These are phyloP conservation scores for Arthrobotrys sinensis DNA, from an alignment of 2,329 filamentous ascomycete species.

Conservation along the genomic window DNA sequence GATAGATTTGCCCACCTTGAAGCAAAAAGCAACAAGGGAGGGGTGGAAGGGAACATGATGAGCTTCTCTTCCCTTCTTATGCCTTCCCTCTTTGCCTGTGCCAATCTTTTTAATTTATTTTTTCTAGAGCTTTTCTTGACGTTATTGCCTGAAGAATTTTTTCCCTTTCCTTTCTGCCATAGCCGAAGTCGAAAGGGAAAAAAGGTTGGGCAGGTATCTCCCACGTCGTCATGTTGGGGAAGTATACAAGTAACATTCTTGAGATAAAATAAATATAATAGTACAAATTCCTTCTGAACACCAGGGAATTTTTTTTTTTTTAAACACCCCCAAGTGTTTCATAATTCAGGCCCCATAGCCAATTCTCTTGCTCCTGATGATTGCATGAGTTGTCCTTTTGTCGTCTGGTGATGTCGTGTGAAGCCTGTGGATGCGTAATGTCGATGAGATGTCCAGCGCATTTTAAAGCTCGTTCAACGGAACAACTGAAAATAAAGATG, in stretches of 20 bases:
- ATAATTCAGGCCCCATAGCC: conserved; percentile 41
- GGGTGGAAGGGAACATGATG: conserved; percentile 56
- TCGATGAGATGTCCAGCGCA: conserved; percentile 42
- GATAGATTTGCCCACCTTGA: conserved; percentile 45
- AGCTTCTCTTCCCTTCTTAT: conserved; percentile 62
- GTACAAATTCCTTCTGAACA: conserved; percentile 43
- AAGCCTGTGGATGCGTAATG: conserved; percentile 49
- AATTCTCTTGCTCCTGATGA: conserved; percentile 51
- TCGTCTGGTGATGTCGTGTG: conserved; percentile 46
- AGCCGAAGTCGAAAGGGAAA: conserved; percentile 37
- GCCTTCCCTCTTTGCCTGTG: conserved; percentile 60
- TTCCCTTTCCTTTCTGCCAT: conserved; percentile 41
- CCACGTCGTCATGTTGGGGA: conserved; percentile 46
- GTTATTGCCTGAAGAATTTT: conserved; percentile 58
- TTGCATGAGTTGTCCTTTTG: conserved; percentile 54
- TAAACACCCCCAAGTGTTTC: conserved; percentile 47
- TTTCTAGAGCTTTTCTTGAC: conserved; percentile 36
- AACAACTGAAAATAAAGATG: conserved; percentile 11
- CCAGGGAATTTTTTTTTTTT: conserved; percentile 28
- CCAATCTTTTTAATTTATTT: conserved; percentile 53
- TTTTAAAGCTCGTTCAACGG: conserved; percentile 22
- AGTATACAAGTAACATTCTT: conserved; percentile 47
- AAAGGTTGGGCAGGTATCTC: conserved; percentile 56
- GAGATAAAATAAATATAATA: conserved; percentile 34
- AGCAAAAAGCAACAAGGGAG: conserved; percentile 53